phyloP scores from a whole-genome alignment of 345 rosid genomes.

The sweet orange (Citrus sinensis) region DVS_A1.0 CM039163.1:112501-113000 shows the following conservation, averaged over 20 bases:
- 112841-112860: slow-evolving; percentile 11
- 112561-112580: neutral
- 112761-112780: slow-evolving; percentile 21
- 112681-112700: neutral
- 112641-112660: neutral
- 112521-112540: neutral
- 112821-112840: neutral
- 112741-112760: slow-evolving; percentile 81
- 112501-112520: neutral
- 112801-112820: neutral
- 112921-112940: slow-evolving; percentile 86
- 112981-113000: neutral
- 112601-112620: neutral
- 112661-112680: neutral
- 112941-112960: slow-evolving; percentile 61
- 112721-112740: slow-evolving; percentile 79
- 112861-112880: slow-evolving; percentile 65
- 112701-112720: slow-evolving; percentile 88
- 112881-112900: slow-evolving; percentile 82
- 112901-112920: slow-evolving; percentile 83
- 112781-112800: slow-evolving; percentile 17
- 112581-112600: neutral
- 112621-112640: slow-evolving; percentile 4
- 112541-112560: neutral
- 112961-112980: neutral